Evolutionary conservation across 441 rosid genomes (phyloP).

Genomic region (Erodium texanum): DNA sequence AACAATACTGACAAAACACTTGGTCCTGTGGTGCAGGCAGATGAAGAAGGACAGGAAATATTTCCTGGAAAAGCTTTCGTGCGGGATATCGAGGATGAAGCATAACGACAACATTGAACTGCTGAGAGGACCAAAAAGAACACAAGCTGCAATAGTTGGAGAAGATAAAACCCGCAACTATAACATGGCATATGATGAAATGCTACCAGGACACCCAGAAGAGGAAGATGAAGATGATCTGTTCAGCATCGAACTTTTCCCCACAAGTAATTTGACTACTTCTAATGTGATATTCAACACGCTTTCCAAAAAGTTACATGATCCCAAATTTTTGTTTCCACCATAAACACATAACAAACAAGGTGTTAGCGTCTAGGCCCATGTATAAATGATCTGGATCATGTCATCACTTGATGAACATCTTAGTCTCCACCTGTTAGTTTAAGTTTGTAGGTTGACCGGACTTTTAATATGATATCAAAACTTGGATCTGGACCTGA

Average conservation of each 20-base stretch:
- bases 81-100: conserved; percentile 45
- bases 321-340: too few species aligned
- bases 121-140: conserved; percentile 30
- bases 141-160: not conserved
- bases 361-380: too few species aligned
- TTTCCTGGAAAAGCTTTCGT: conserved; percentile 40
- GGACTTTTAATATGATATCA: too few species aligned
- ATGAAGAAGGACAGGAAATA: conserved; percentile 42
- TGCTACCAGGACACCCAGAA: conserved; percentile 33
- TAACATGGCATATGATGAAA: conserved; percentile 34
- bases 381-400: too few species aligned
- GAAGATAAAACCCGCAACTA: not conserved
- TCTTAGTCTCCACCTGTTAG: too few species aligned
- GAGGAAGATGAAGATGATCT: conserved; percentile 9
- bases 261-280: conserved; percentile 17
- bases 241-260: conserved; percentile 15
- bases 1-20: not conserved
- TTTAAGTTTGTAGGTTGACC: too few species aligned
- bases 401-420: too few species aligned
- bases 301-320: not conserved
- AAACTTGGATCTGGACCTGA: too few species aligned
- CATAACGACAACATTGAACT: conserved; percentile 29
- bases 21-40: conserved; percentile 27
- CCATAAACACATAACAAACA: too few species aligned
- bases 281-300: not conserved